phyloP scores from a whole-genome alignment of 768 basidiomycete species.

The Amyloporia xantha region DNA sequence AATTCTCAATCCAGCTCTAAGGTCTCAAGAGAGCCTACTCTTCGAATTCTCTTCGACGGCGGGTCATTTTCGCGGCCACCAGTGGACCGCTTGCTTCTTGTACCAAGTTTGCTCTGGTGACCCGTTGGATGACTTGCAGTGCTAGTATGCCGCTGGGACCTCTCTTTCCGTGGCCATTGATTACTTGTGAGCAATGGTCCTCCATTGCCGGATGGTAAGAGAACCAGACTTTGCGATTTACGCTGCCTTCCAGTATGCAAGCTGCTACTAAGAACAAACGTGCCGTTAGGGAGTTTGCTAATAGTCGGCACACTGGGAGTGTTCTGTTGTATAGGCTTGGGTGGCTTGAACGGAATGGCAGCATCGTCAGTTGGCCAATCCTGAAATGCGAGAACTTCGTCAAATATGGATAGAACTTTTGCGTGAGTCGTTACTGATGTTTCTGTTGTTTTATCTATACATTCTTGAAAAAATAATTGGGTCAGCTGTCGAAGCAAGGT shows the following conservation, averaged over 20 bases:
- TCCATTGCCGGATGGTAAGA: background rate
- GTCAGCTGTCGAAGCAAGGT: background rate
- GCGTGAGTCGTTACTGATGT: background rate
- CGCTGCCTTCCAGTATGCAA: background rate
- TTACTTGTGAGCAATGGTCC: background rate
- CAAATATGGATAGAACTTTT: background rate
- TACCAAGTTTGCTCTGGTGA: no score
- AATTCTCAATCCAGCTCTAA: no score
- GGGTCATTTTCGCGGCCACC: no score
- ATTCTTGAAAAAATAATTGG: background rate
- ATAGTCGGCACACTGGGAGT: background rate
- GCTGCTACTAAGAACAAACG: background rate
- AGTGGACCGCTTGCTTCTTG: no score
- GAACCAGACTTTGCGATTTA: background rate
- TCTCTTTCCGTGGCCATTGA: background rate
- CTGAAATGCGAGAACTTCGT: background rate
- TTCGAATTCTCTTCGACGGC: no score
- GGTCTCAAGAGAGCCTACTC: no score
- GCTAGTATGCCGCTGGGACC: background rate
- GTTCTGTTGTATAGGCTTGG: background rate
- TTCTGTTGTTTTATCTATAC: background rate
- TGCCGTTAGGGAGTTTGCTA: background rate
- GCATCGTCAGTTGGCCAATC: background rate
- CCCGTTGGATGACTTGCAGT: no score
- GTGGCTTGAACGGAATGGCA: background rate